Conservation (phyloP, 2,329 filamentous ascomycete species). For the Pseudogymnoascus pannorum region DNA sequence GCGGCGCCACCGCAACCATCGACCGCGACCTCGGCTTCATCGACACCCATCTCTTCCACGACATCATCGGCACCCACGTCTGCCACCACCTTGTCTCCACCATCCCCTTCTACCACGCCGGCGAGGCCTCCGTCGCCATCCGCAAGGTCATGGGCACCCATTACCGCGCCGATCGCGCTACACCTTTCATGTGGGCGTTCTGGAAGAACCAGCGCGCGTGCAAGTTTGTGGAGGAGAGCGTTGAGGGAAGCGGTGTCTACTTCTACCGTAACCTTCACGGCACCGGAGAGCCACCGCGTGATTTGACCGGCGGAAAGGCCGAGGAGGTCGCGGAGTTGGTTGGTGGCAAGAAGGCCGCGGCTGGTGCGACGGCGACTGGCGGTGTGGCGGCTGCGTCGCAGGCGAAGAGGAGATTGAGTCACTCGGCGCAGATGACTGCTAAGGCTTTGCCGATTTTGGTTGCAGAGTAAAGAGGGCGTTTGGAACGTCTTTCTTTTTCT, state of each 20-base stretch:
- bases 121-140: conserved; percentile 48
- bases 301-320: neutral
- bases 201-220: conserved; percentile 25
- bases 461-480: neutral
- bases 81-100: conserved; percentile 53
- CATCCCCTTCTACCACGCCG: conserved; percentile 53
- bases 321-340: neutral
- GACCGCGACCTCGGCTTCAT: conserved; percentile 58
- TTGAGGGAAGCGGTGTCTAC: conserved; percentile 28
- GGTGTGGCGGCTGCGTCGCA: neutral
- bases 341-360: neutral
- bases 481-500: neutral
- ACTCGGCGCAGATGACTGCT: conserved; percentile 9
- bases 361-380: neutral
- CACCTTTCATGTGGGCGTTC: conserved; percentile 24
- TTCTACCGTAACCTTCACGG: conserved; percentile 25
- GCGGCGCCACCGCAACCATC: conserved; percentile 53
- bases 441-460: neutral
- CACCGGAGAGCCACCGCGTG: neutral
- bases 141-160: conserved; percentile 44
- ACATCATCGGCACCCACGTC: conserved; percentile 56
- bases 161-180: conserved; percentile 38
- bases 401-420: conserved; percentile 1
- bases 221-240: conserved; percentile 25
- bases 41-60: conserved; percentile 54